These are phyloP conservation scores for Candida fluviatilis DNA, from an alignment of 805 yeast genomes.

Conservation along the genomic window DNA sequence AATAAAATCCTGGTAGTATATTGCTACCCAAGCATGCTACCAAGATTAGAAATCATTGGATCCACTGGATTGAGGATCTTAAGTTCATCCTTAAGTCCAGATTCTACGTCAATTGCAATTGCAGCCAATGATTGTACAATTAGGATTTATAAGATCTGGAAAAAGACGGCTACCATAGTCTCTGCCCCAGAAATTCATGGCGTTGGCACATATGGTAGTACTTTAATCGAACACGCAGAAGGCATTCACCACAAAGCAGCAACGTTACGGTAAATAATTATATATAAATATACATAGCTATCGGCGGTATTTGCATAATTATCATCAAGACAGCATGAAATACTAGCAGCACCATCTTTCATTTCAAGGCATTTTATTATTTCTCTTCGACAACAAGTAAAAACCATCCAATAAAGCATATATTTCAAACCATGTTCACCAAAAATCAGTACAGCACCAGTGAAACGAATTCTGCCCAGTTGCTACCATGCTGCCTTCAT, in stretches of 20 bases:
- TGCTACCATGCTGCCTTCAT: no score
- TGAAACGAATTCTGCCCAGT: no score
- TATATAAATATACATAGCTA: no score
- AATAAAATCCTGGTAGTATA: slow-evolving; percentile 54
- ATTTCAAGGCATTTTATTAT: no score
- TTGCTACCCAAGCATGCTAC: slow-evolving; percentile 60
- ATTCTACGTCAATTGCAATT: slow-evolving; percentile 56
- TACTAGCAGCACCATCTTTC: background rate
- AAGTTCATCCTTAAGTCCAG: slow-evolving; percentile 66
- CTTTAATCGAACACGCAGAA: slow-evolving; percentile 47
- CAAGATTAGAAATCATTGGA: slow-evolving; percentile 46
- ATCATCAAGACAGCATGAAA: no score
- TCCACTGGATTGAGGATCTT: slow-evolving; percentile 54
- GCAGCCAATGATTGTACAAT: slow-evolving; percentile 79
- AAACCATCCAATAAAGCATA: background rate
- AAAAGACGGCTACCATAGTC: slow-evolving; percentile 23
- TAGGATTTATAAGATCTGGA: slow-evolving; percentile 73
- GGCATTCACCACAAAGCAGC: slow-evolving; percentile 38
- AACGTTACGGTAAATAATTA: slow-evolving; percentile 15
- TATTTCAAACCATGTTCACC: no score
- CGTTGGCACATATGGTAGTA: slow-evolving; percentile 18
- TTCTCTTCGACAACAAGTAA: no score
- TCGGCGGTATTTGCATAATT: no score
- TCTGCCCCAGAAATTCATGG: slow-evolving; percentile 32
- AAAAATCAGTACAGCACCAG: no score